These are phyloP conservation scores for Puccinia coronata DNA, from an alignment of 1,284 basidiomycete species.

Conservation along the genomic window DNA sequence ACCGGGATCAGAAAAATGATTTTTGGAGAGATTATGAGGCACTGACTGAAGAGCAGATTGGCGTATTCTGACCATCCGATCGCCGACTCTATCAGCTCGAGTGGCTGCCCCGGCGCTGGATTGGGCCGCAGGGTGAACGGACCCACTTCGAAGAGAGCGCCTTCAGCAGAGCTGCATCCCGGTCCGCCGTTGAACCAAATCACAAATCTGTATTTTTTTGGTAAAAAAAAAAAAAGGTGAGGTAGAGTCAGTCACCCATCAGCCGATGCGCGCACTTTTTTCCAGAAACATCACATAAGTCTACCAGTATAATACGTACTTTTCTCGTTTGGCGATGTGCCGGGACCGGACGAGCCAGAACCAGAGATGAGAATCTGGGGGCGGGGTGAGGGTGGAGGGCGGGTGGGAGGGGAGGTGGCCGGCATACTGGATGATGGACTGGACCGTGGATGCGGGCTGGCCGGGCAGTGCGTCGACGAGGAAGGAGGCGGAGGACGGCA, in stretches of 20 bases:
- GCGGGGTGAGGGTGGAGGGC: conserved; percentile 33
- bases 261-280: not conserved
- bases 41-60: conserved; percentile 77
- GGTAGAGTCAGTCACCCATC: no score
- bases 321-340: conserved; percentile 88
- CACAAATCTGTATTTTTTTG: not conserved
- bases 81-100: conserved; percentile 67
- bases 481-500: conserved; percentile 35
- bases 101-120: conserved; percentile 65
- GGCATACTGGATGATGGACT: conserved; percentile 51
- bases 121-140: conserved; percentile 65
- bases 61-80: conserved; percentile 94
- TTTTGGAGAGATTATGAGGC: not conserved
- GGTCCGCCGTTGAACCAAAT: conserved; percentile 65
- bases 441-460: not conserved
- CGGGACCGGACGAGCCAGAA: conserved; percentile 61
- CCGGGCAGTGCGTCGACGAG: conserved; percentile 20
- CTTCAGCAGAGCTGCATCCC: conserved; percentile 95
- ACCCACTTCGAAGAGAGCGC: conserved; percentile 95
- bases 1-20: not conserved
- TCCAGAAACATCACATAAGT: conserved; percentile 64
- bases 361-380: conserved; percentile 50
- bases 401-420: conserved; percentile 56
- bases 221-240: not conserved
- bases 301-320: conserved; percentile 78